Conservation (phyloP, 208 protist species). For the Kentomonas sorsogonicus region DNA sequence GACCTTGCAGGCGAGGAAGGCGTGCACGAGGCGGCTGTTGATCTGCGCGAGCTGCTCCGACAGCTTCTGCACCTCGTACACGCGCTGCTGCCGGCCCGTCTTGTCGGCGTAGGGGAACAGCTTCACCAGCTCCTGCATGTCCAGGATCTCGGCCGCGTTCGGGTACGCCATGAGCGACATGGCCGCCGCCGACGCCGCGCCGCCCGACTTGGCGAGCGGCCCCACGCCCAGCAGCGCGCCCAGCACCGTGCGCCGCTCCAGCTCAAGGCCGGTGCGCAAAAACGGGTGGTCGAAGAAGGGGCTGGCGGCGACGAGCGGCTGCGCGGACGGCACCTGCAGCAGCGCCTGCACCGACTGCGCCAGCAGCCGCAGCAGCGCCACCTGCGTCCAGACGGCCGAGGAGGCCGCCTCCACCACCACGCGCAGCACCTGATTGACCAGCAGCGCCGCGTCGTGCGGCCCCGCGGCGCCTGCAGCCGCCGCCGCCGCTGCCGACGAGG, state of each 20-base stretch:
- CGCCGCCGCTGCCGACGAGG: no score
- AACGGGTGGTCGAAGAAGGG: slow-evolving; percentile 48
- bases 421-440: slow-evolving; percentile 67
- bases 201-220: slow-evolving; percentile 14
- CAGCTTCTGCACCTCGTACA: slow-evolving; percentile 46
- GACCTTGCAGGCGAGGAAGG: slow-evolving; percentile 43
- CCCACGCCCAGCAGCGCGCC: slow-evolving; percentile 72
- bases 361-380: slow-evolving; percentile 33
- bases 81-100: slow-evolving; percentile 30
- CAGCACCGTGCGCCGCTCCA: slow-evolving; percentile 67
- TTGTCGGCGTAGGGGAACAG: slow-evolving; percentile 43
- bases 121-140: slow-evolving; percentile 31
- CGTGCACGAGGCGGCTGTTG: slow-evolving; percentile 52
- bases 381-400: slow-evolving; percentile 39
- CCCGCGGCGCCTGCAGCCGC: no score
- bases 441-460: no score
- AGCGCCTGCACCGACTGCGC: slow-evolving; percentile 43
- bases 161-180: not conserved
- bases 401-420: slow-evolving; percentile 53
- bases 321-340: slow-evolving; percentile 28
- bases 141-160: slow-evolving; percentile 2
- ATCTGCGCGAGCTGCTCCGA: slow-evolving; percentile 36
- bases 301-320: slow-evolving; percentile 41
- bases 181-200: not conserved
- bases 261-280: slow-evolving; percentile 39